phyloP scores from a whole-genome alignment of 257 asterid genomes.

The Penstemon barbatus region DNA sequence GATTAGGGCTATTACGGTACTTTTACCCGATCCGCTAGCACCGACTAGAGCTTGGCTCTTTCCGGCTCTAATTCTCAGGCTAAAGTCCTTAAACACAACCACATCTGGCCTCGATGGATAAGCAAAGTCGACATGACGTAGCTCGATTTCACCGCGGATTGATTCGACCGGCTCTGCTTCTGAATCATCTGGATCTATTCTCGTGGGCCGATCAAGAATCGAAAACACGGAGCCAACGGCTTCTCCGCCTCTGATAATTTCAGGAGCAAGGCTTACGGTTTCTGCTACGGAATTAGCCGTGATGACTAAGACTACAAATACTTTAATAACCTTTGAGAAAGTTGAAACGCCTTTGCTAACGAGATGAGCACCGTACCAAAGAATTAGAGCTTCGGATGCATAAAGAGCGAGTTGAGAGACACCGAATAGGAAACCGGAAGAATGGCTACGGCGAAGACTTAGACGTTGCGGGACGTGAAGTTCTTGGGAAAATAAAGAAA shows the following conservation, averaged over 20 bases:
- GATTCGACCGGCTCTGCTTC: conserved; percentile 74
- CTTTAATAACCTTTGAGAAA: conserved; percentile 91
- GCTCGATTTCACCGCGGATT: conserved; percentile 88
- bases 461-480: conserved; percentile 71
- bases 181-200: conserved; percentile 81
- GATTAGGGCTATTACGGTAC: conserved; percentile 73
- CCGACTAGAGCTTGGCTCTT: conserved; percentile 98
- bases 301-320: conserved; percentile 82
- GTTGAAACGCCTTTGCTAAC: conserved; percentile 78
- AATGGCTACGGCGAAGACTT: conserved; percentile 73
- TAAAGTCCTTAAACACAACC: conserved; percentile 75
- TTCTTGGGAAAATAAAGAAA: conserved; percentile 67
- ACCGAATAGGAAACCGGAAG: conserved; percentile 78
- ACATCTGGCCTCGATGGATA: conserved; percentile 95
- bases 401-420: conserved; percentile 98
- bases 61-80: conserved; percentile 84
- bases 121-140: conserved; percentile 86
- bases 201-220: conserved; percentile 76
- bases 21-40: conserved; percentile 96
- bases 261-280: conserved; percentile 95
- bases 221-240: conserved; percentile 93
- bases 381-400: conserved; percentile 85
- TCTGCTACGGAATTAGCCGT: conserved; percentile 97
- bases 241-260: conserved; percentile 91
- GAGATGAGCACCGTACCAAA: conserved; percentile 92